phyloP scores from a whole-genome alignment of 352 stramenopile genomes.

The Peronospora destructor region DNA sequence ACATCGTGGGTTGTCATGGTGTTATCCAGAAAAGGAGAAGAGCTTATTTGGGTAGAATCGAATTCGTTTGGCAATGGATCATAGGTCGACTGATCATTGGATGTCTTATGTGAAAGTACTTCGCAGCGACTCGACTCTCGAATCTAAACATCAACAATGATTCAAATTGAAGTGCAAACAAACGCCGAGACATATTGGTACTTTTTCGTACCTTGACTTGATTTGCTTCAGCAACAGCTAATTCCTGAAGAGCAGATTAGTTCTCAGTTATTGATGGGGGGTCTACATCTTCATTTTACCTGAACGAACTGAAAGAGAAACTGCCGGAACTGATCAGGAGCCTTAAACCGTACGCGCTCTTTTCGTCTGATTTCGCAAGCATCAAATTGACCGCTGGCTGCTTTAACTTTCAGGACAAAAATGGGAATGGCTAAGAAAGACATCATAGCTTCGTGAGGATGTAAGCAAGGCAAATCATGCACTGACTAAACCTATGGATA shows the following conservation, averaged over 20 bases:
- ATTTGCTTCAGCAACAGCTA: conserved; percentile 8
- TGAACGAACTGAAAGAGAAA: conserved; percentile 42
- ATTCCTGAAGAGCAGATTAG: conserved; percentile 9
- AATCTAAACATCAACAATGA: conserved; percentile 1
- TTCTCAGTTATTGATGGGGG: not conserved
- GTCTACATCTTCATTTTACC: conserved; percentile 20
- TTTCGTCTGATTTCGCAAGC: conserved; percentile 22
- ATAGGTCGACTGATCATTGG: not conserved
- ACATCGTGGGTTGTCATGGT: not conserved
- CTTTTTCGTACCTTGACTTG: conserved; percentile 11
- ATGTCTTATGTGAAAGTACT: not conserved
- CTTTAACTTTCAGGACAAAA: conserved; percentile 64
- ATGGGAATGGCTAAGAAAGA: conserved; percentile 51
- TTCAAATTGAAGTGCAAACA: not conserved
- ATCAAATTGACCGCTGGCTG: conserved; percentile 28
- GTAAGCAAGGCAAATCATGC: not conserved
- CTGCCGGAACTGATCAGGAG: conserved; percentile 28
- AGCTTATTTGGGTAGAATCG: not conserved
- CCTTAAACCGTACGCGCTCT: conserved; percentile 30
- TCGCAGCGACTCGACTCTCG: not conserved
- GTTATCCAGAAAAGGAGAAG: not conserved
- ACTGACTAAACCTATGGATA: conserved; percentile 8
- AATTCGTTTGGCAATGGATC: not conserved
- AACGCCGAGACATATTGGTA: not conserved
- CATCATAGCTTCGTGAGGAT: not conserved